Percentiles rank a stretch among this genome's conserved stretches.
These are phyloP conservation scores for Arachnopeziza araneosa DNA, from an alignment of 2,329 filamentous ascomycete genomes.

Conservation along the genomic window DNA sequence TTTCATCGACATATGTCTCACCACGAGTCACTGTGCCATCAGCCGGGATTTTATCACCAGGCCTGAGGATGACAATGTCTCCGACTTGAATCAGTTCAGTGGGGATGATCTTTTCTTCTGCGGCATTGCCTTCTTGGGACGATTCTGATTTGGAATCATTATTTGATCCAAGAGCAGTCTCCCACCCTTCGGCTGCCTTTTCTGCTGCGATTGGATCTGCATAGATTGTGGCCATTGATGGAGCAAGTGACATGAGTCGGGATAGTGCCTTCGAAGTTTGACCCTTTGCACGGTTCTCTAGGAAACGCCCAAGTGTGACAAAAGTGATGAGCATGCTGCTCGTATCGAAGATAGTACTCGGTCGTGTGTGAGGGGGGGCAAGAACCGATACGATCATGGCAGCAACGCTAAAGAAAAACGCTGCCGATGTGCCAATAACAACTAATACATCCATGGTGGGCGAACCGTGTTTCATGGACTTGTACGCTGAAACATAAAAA, in stretches of 20 bases:
- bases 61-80: slow-evolving; percentile 86
- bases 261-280: slow-evolving; percentile 94
- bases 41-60: slow-evolving; percentile 93
- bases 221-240: slow-evolving; percentile 96
- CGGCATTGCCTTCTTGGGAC: slow-evolving; percentile 49
- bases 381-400: slow-evolving; percentile 80
- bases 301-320: slow-evolving; percentile 80
- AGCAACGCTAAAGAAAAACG: slow-evolving; percentile 91
- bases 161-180: slow-evolving; percentile 36
- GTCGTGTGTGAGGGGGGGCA: slow-evolving; percentile 69
- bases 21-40: slow-evolving; percentile 84
- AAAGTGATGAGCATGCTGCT: slow-evolving; percentile 98
- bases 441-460: slow-evolving; percentile 98
- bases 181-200: slow-evolving; percentile 81
- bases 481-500: slow-evolving; percentile 91
- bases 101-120: slow-evolving; percentile 81
- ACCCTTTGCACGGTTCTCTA: slow-evolving; percentile 93
- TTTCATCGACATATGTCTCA: slow-evolving; percentile 92
- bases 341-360: slow-evolving; percentile 90
- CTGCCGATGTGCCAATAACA: slow-evolving; percentile 86
- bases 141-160: slow-evolving; percentile 41
- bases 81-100: slow-evolving; percentile 92
- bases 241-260: slow-evolving; percentile 88
- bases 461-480: slow-evolving; percentile 81
- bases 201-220: slow-evolving; percentile 88